Evolutionary conservation across 176 grass and related monocot genomes (phyloP).

Genomic region (Oryza glaberrima): DNA sequence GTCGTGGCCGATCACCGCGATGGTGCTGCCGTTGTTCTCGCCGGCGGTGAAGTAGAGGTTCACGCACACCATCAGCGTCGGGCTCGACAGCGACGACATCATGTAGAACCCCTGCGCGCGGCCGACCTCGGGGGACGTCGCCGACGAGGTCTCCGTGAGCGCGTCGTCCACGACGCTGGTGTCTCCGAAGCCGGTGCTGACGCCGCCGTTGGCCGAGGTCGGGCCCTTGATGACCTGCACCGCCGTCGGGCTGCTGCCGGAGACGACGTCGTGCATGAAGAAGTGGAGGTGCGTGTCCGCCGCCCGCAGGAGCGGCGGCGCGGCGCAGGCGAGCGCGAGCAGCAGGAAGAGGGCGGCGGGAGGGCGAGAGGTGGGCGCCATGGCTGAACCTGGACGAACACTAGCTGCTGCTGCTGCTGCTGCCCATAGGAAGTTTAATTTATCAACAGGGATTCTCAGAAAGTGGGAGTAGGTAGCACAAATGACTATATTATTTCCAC

Average conservation of each 20-base stretch:
- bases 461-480: too few relatives aligned
- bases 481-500: too few relatives aligned
- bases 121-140: conserved; percentile 11
- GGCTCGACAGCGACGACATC: conserved; percentile 5
- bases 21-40: conserved; percentile 49
- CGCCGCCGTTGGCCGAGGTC: not conserved
- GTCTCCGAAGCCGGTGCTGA: conserved; percentile 40
- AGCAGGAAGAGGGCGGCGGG: not conserved
- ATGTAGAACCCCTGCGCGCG: conserved; percentile 53
- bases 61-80: conserved; percentile 24
- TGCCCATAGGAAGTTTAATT: not conserved
- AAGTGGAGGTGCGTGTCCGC: conserved; percentile 48
- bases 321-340: not conserved
- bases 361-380: not conserved
- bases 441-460: not conserved
- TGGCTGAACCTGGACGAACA: not conserved
- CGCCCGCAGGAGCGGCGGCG: not conserved
- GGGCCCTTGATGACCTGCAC: conserved; percentile 39
- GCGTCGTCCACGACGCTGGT: conserved; percentile 34
- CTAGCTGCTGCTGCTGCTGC: too few relatives aligned
- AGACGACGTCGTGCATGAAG: conserved; percentile 50
- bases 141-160: conserved; percentile 34
- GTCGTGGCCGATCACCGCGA: conserved; percentile 46
- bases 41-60: conserved; percentile 53
- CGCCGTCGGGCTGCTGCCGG: conserved; percentile 42